phyloP scores from a whole-genome alignment of 257 asterid genomes.

The Nicotiana paniculata region DNA sequence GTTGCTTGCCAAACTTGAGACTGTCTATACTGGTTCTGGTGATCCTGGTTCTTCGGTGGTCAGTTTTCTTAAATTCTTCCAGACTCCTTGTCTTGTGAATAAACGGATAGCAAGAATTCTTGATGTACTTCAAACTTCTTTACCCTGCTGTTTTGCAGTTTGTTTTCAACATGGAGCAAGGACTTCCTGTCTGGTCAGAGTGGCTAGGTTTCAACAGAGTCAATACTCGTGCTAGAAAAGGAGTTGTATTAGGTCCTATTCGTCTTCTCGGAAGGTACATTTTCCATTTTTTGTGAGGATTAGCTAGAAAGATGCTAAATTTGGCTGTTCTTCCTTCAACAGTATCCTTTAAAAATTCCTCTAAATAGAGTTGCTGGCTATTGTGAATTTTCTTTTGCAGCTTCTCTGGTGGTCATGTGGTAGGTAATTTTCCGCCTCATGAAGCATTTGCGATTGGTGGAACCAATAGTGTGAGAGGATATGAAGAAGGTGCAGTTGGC shows the following conservation, averaged over 20 bases:
- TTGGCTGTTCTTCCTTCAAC: not conserved
- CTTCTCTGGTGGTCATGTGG: conserved; percentile 80
- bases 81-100: not conserved
- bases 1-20: conserved; percentile 89
- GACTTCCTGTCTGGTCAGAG: conserved; percentile 70
- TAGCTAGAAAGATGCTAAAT: not conserved
- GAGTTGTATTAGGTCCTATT: conserved; percentile 68
- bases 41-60: conserved; percentile 93
- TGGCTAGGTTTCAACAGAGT: conserved; percentile 86
- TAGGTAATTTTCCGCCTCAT: conserved; percentile 93
- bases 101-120: not conserved
- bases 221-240: conserved; percentile 89
- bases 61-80: conserved; percentile 21
- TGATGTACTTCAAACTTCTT: not conserved
- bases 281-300: not conserved
- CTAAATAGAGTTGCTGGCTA: not conserved
- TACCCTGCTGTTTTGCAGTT: conserved; percentile 42
- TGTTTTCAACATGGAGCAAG: conserved; percentile 92
- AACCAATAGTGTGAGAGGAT: conserved; percentile 91
- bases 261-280: conserved; percentile 57
- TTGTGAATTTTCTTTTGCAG: conserved; percentile 23
- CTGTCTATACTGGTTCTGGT: conserved; percentile 80
- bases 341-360: not conserved
- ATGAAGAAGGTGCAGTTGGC: conserved; percentile 96
- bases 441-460: conserved; percentile 99